Conservation (phyloP, 2,329 filamentous ascomycete species). For the Berkeleyomyces basicola region DNA sequence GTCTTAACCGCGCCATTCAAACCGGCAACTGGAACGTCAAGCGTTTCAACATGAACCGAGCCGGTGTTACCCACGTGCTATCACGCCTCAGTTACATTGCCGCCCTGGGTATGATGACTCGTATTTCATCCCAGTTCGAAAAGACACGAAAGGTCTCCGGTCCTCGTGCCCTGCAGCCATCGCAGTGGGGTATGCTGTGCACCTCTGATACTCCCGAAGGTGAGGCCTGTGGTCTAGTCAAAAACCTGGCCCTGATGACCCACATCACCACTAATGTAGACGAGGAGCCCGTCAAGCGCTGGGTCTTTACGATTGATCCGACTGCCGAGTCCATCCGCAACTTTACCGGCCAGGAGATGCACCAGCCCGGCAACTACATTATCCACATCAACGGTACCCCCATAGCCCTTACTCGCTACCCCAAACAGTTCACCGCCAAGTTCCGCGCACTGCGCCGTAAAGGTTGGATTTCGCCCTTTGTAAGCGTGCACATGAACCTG, state of each 20-base stretch:
- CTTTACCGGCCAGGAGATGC: conserved; percentile 66
- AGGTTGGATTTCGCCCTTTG: conserved; percentile 87
- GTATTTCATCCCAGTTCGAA: conserved; percentile 96
- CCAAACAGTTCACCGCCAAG: conserved; percentile 68
- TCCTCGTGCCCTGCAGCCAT: conserved; percentile 87
- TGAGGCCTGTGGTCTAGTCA: conserved; percentile 93
- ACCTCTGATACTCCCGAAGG: conserved; percentile 96
- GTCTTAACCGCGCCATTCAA: conserved; percentile 89
- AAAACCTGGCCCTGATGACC: conserved; percentile 96
- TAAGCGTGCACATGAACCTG: conserved; percentile 90
- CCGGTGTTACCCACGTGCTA: conserved; percentile 89
- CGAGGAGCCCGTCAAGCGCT: conserved; percentile 72
- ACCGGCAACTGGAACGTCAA: conserved; percentile 97
- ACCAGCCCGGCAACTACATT: conserved; percentile 66
- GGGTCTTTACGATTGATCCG: conserved; percentile 74
- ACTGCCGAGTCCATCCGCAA: conserved; percentile 62
- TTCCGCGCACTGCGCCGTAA: conserved; percentile 79
- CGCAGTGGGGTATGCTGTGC: conserved; percentile 96
- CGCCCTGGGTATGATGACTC: conserved; percentile 97
- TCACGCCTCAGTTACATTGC: conserved; percentile 93
- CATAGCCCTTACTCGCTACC: conserved; percentile 68
- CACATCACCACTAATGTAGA: conserved; percentile 97
- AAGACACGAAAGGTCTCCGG: conserved; percentile 96
- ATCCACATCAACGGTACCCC: conserved; percentile 95
- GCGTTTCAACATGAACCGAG: conserved; percentile 96